These are phyloP conservation scores for Suillus tomentosus DNA, from an alignment of 768 basidiomycete species.

Conservation along the genomic window DNA sequence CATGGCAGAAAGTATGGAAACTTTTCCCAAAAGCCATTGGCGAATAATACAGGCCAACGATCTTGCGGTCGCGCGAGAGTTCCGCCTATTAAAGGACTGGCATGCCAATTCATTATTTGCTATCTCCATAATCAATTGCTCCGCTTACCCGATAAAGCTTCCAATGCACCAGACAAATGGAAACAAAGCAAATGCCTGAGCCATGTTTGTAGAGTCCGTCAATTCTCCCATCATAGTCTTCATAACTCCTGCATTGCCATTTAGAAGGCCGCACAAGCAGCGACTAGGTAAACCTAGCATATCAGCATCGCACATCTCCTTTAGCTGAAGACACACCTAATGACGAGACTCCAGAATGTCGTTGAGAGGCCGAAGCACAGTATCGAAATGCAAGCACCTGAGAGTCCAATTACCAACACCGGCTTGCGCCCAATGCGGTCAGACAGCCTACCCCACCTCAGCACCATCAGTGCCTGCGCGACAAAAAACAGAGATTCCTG, in stretches of 20 bases:
- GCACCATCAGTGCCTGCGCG: slow-evolving; percentile 55
- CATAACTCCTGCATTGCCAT: slow-evolving; percentile 55
- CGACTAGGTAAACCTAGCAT: slow-evolving; percentile 23
- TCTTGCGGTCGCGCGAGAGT: slow-evolving; percentile 56
- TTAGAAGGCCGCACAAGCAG: slow-evolving; percentile 37
- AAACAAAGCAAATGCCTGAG: slow-evolving; percentile 36
- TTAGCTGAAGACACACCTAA: slow-evolving; percentile 42
- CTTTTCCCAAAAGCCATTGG: slow-evolving; percentile 37
- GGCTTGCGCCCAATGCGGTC: slow-evolving; percentile 64
- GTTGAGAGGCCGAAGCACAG: slow-evolving; percentile 62
- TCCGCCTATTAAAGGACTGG: slow-evolving; percentile 64
- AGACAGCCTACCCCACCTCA: slow-evolving; percentile 66
- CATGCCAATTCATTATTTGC: slow-evolving; percentile 28
- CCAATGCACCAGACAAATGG: slow-evolving; percentile 32
- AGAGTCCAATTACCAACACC: slow-evolving; percentile 53
- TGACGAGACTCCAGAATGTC: slow-evolving; percentile 54
- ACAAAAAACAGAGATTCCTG: slow-evolving; percentile 67
- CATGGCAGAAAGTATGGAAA: slow-evolving; percentile 42
- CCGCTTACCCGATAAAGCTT: slow-evolving; percentile 36
- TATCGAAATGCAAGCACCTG: slow-evolving; percentile 54
- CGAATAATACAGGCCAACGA: slow-evolving; percentile 52
- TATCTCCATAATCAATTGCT: background rate
- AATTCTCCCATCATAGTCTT: slow-evolving; percentile 71
- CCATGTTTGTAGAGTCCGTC: slow-evolving; percentile 42
- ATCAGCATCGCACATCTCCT: background rate